Evolutionary conservation across 345 rosid genomes (phyloP).

Genomic region (Garcia nutans): DNA sequence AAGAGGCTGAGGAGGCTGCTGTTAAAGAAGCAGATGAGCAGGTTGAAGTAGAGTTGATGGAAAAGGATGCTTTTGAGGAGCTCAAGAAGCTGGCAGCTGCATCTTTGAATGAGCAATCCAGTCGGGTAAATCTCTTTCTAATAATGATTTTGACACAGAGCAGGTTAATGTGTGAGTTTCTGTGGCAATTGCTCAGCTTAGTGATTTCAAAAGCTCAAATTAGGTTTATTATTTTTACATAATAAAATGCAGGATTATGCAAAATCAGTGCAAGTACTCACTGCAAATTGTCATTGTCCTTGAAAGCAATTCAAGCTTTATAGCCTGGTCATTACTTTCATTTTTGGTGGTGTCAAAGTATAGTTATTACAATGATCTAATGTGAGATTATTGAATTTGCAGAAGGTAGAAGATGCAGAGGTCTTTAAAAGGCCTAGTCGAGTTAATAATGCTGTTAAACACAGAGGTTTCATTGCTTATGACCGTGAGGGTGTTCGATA

Average conservation of each 20-base stretch:
- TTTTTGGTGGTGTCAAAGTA: neutral
- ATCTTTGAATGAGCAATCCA: slow-evolving; percentile 44
- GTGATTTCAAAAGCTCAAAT: neutral
- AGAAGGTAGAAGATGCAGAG: slow-evolving; percentile 44
- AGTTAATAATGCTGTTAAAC: slow-evolving; percentile 65
- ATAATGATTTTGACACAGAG: neutral
- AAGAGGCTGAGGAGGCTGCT: slow-evolving; percentile 35
- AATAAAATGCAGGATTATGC: no score
- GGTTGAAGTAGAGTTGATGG: slow-evolving; percentile 53
- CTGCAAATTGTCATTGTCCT: neutral
- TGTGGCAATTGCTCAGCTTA: neutral
- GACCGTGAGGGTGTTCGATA: slow-evolving; percentile 90
- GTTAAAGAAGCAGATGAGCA: slow-evolving; percentile 53
- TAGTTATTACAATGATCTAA: neutral
- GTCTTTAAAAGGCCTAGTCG: slow-evolving; percentile 55
- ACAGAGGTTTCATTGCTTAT: slow-evolving; percentile 84
- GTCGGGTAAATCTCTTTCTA: slow-evolving; percentile 35
- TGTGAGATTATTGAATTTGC: slow-evolving; percentile 16
- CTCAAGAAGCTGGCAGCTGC: slow-evolving; percentile 81
- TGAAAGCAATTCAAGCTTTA: neutral
- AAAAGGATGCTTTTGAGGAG: slow-evolving; percentile 83
- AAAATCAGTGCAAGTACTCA: neutral
- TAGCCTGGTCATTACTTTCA: neutral
- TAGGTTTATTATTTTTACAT: neutral
- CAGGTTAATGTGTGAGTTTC: neutral